These are phyloP conservation scores for Musa acuminata DNA, from an alignment of 176 grass and related monocot genomes.

Conservation along the genomic window DNA sequence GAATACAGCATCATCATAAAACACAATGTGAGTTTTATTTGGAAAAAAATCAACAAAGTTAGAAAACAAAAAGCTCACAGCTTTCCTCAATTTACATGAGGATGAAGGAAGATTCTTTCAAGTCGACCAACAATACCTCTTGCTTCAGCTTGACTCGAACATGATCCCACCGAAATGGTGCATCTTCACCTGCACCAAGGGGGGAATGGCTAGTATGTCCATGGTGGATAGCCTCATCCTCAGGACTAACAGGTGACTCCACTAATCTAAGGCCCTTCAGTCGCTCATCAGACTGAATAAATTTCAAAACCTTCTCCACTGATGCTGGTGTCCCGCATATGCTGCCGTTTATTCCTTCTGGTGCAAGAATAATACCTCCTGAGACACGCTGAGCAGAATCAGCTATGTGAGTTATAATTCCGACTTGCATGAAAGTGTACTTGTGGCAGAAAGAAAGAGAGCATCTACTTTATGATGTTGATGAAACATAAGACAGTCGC, in stretches of 20 bases:
- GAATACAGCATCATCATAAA: constrained; percentile 1
- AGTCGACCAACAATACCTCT: constrained; percentile 51
- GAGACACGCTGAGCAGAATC: constrained; percentile 72
- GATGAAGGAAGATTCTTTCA: background rate
- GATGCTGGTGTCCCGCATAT: constrained; percentile 63
- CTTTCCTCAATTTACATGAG: background rate
- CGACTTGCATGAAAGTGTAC: constrained; percentile 15
- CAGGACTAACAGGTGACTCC: constrained; percentile 82
- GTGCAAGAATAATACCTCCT: constrained; percentile 96
- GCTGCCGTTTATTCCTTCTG: constrained; percentile 91
- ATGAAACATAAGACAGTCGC: background rate
- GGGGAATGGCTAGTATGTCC: constrained; percentile 78
- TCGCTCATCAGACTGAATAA: constrained; percentile 66
- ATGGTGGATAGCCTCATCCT: constrained; percentile 93
- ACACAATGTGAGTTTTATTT: no score
- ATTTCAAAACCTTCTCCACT: constrained; percentile 62
- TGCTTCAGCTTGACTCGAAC: constrained; percentile 97
- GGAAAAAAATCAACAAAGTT: background rate
- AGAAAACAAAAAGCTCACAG: background rate
- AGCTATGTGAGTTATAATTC: constrained; percentile 21
- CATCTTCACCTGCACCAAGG: constrained; percentile 85
- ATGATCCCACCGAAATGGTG: constrained; percentile 94
- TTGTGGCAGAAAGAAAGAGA: background rate
- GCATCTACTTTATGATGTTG: background rate
- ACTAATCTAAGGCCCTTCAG: constrained; percentile 72